Evolutionary conservation across 1,284 basidiomycete species (phyloP).

Genomic region (Rhodotorula sp.): DNA sequence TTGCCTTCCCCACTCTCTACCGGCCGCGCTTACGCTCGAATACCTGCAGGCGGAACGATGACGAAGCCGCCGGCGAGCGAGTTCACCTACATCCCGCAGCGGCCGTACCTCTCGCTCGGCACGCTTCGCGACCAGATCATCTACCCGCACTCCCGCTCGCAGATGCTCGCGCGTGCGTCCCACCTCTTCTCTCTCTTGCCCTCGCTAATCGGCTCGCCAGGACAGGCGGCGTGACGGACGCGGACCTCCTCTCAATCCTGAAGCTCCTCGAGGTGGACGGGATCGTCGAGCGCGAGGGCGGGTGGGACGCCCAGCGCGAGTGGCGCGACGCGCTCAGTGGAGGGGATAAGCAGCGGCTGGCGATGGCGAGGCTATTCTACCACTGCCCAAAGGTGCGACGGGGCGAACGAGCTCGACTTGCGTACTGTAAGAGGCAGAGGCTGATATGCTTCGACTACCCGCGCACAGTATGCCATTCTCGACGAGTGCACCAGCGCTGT

Average conservation of each 20-base stretch:
- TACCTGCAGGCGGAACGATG: slow-evolving; percentile 70
- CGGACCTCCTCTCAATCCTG: slow-evolving; percentile 72
- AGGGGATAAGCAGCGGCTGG: slow-evolving; percentile 71
- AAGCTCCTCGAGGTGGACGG: slow-evolving; percentile 79
- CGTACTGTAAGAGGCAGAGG: neutral
- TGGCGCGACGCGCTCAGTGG: slow-evolving; percentile 90
- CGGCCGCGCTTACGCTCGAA: too few species aligned
- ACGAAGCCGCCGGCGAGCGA: slow-evolving; percentile 85
- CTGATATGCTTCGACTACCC: neutral
- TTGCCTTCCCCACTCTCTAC: neutral
- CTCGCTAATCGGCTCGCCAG: neutral
- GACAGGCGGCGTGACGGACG: slow-evolving; percentile 70
- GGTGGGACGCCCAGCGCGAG: slow-evolving; percentile 82
- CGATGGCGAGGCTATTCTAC: slow-evolving; percentile 96
- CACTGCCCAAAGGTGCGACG: slow-evolving; percentile 78
- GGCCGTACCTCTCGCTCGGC: slow-evolving; percentile 89
- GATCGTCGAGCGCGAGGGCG: slow-evolving; percentile 93
- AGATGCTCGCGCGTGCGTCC: slow-evolving; percentile 71
- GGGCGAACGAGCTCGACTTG: neutral
- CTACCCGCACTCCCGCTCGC: slow-evolving; percentile 74
- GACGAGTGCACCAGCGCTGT: slow-evolving; percentile 96
- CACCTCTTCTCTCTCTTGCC: neutral
- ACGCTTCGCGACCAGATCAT: slow-evolving; percentile 88
- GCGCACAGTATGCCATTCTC: slow-evolving; percentile 82
- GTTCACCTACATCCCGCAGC: slow-evolving; percentile 94